A percentile compares a stretch with the other conserved stretches of the same genome.
Conservation (phyloP, 1,284 basidiomycete genomes). For the Trichosporon asahii region DNA sequence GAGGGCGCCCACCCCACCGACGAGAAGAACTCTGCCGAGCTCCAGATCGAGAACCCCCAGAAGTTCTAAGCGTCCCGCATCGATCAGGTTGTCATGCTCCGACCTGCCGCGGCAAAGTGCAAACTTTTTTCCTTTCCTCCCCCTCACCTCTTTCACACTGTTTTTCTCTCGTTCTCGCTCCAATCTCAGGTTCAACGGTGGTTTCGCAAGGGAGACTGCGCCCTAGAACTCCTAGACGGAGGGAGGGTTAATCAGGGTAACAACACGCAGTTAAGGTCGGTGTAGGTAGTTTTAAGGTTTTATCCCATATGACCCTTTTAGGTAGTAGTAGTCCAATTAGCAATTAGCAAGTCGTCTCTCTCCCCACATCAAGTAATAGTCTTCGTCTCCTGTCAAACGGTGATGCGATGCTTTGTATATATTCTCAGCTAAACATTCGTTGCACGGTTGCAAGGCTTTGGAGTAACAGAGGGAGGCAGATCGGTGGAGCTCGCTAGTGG, state of each 20-base stretch:
- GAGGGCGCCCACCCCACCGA: constrained; percentile 8
- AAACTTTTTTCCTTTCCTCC: no score
- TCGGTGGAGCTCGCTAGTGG: no score
- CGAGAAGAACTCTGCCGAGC: constrained; percentile 6
- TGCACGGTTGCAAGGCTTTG: not conserved
- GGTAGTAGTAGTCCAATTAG: not conserved
- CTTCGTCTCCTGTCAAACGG: not conserved
- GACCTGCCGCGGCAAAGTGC: no score
- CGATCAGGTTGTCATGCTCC: no score
- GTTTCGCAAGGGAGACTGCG: no score
- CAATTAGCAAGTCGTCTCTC: not conserved
- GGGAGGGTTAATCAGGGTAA: no score
- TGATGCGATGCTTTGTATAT: not conserved
- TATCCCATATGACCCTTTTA: not conserved
- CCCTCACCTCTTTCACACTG: no score
- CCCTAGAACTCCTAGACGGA: no score
- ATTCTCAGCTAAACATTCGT: not conserved
- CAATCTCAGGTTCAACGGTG: no score
- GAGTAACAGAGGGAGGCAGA: not conserved
- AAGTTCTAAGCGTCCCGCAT: not conserved
- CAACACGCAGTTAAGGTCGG: not conserved
- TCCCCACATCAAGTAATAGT: not conserved
- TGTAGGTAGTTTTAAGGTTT: no score
- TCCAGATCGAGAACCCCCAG: constrained; percentile 5
- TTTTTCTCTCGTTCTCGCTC: no score